Percentiles rank a stretch among this genome's conserved stretches.
phyloP scores from a whole-genome alignment of 805 yeast species.

The Starmerella lactis-condensi region DNA sequence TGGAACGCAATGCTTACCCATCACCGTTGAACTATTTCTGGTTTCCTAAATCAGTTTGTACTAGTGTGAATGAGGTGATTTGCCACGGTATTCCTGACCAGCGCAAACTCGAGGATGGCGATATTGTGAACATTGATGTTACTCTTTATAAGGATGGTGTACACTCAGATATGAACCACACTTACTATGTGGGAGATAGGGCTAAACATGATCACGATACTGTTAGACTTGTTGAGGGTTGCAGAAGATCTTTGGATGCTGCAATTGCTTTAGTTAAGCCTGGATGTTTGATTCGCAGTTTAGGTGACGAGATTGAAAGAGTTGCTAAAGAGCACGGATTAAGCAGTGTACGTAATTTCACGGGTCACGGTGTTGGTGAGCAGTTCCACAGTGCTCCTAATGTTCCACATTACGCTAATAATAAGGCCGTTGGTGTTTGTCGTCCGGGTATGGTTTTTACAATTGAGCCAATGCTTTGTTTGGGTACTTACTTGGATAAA shows the following conservation, averaged over 20 bases:
- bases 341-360: conserved; percentile 74
- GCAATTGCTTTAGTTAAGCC: conserved; percentile 82
- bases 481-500: conserved; percentile 62
- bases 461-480: conserved; percentile 89
- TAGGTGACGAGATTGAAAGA: conserved; percentile 75
- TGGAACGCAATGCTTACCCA: conserved; percentile 80
- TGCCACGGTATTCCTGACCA: conserved; percentile 97
- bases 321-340: conserved; percentile 63
- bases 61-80: conserved; percentile 83
- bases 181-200: conserved; percentile 87
- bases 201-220: conserved; percentile 59
- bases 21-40: conserved; percentile 88
- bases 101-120: conserved; percentile 76
- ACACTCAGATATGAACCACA: conserved; percentile 90
- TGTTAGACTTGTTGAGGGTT: conserved; percentile 79
- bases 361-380: conserved; percentile 84
- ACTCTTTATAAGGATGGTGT: conserved; percentile 69
- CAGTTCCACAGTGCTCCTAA: conserved; percentile 85
- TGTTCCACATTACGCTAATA: conserved; percentile 84
- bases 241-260: conserved; percentile 68
- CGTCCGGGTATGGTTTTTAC: conserved; percentile 94
- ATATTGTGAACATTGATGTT: conserved; percentile 79
- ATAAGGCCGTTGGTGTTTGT: conserved; percentile 83
- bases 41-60: conserved; percentile 81
- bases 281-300: conserved; percentile 66